Conservation (phyloP, 1,284 basidiomycete genomes). For the Lentinus polychrous region DNA sequence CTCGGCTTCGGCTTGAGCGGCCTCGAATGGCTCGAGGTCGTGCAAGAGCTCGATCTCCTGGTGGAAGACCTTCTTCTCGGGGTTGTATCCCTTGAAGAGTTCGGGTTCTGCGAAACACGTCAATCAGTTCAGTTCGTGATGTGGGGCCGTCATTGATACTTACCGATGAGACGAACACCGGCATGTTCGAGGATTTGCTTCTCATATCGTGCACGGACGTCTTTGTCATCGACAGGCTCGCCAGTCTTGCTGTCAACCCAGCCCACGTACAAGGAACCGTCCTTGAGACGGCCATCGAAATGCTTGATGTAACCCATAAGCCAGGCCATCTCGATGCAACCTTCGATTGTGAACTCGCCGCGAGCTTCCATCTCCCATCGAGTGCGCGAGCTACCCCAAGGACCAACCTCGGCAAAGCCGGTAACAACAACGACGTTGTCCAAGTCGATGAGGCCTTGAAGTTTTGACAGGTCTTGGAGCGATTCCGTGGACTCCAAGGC, state of each 20-base stretch:
- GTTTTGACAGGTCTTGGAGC: conserved; percentile 66
- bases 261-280: conserved; percentile 88
- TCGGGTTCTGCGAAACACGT: conserved; percentile 71
- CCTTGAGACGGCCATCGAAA: conserved; percentile 93
- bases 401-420: conserved; percentile 97
- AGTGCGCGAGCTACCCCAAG: conserved; percentile 97
- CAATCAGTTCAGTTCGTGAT: conserved; percentile 11
- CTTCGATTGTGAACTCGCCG: conserved; percentile 93
- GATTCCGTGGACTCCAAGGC: conserved; percentile 60
- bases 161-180: conserved; percentile 94
- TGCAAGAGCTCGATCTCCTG: conserved; percentile 97
- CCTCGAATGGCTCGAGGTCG: conserved; percentile 94
- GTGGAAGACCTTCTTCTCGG: conserved; percentile 93
- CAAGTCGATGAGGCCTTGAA: conserved; percentile 86
- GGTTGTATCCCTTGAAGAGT: conserved; percentile 95
- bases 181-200: conserved; percentile 89
- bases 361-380: conserved; percentile 99
- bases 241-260: conserved; percentile 96
- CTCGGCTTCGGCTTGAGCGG: conserved; percentile 83
- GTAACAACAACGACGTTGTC: conserved; percentile 93
- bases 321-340: conserved; percentile 99
- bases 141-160: too few species aligned
- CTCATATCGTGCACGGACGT: conserved; percentile 90
- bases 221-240: conserved; percentile 98
- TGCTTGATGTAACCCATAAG: conserved; percentile 99